Conservation (phyloP, 352 stramenopile species). For the Phytopythium vexans region DNA sequence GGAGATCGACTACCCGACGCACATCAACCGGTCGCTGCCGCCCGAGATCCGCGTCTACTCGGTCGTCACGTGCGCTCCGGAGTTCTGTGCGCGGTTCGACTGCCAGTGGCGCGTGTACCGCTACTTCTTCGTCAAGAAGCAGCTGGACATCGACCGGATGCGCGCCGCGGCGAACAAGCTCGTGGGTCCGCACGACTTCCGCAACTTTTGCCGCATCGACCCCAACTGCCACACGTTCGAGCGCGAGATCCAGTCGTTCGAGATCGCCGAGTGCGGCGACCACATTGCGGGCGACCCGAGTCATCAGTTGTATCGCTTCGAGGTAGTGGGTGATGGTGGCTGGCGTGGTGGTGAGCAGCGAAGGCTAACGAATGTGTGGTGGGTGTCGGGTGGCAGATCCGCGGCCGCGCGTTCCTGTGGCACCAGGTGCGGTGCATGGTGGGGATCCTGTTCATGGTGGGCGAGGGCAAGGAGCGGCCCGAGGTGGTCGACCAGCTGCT, state of each 20-base stretch:
- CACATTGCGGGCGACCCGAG: slow-evolving; percentile 27
- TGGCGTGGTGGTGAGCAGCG: too few relatives aligned
- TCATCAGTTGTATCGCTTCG: slow-evolving; percentile 71
- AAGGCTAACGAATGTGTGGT: background rate
- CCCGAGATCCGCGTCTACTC: slow-evolving; percentile 81
- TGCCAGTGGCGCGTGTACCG: slow-evolving; percentile 93
- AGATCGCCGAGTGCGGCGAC: slow-evolving; percentile 74
- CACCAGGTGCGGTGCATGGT: slow-evolving; percentile 99
- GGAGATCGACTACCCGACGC: slow-evolving; percentile 95
- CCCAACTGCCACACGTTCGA: slow-evolving; percentile 96
- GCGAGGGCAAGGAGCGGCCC: slow-evolving; percentile 88
- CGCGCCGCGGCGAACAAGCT: slow-evolving; percentile 78
- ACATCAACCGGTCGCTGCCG: slow-evolving; percentile 97
- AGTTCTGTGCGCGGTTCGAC: slow-evolving; percentile 97
- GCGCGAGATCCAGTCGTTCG: slow-evolving; percentile 73
- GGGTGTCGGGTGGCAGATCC: slow-evolving; percentile 26
- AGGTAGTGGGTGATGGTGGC: slow-evolving; percentile 15
- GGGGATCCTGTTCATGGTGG: slow-evolving; percentile 95
- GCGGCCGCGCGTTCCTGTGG: slow-evolving; percentile 97
- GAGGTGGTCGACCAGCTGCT: slow-evolving; percentile 88
- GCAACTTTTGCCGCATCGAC: slow-evolving; percentile 99
- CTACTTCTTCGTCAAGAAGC: slow-evolving; percentile 94
- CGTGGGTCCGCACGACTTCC: slow-evolving; percentile 96
- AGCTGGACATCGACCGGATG: slow-evolving; percentile 87
- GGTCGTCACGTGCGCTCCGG: slow-evolving; percentile 60